phyloP scores from a whole-genome alignment of 2,329 filamentous ascomycete genomes.

The Torrubiellomyces zombiae region DNA sequence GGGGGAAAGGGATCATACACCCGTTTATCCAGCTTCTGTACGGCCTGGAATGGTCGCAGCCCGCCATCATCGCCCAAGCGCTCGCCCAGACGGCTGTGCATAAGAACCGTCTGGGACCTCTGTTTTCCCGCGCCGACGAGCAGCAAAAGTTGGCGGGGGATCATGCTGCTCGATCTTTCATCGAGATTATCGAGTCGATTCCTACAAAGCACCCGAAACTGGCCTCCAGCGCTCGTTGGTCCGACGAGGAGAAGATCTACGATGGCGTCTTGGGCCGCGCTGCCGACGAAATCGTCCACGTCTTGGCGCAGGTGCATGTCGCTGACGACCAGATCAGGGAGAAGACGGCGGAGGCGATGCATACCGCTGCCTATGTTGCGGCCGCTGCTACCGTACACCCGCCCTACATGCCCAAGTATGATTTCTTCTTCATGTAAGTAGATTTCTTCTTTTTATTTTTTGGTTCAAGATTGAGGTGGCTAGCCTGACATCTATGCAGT shows the following conservation, averaged over 20 bases:
- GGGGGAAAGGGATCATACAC: too few relatives aligned
- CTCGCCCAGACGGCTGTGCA: constrained; percentile 66
- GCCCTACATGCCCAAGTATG: constrained; percentile 52
- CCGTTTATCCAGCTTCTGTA: constrained; percentile 77
- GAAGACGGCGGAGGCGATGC: constrained; percentile 47
- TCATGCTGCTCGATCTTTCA: constrained; percentile 10
- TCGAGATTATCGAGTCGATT: constrained; percentile 45
- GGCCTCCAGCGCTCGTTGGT: constrained; percentile 25
- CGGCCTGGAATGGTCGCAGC: constrained; percentile 67
- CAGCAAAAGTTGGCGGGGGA: constrained; percentile 18
- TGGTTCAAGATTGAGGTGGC: too few relatives aligned
- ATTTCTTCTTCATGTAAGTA: constrained; percentile 55
- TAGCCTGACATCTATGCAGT: too few relatives aligned
- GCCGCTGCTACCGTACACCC: constrained; percentile 43
- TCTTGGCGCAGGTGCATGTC: constrained; percentile 43
- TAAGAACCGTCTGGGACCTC: constrained; percentile 32
- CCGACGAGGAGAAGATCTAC: constrained; percentile 45
- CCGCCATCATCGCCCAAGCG: constrained; percentile 63
- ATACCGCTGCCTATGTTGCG: constrained; percentile 36
- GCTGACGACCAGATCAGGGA: constrained; percentile 37
- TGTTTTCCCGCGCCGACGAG: constrained; percentile 37
- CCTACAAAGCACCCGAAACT: constrained; percentile 36
- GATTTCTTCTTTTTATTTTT: not conserved
- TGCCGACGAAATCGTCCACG: constrained; percentile 41
- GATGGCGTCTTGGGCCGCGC: constrained; percentile 53